phyloP scores from a whole-genome alignment of 1,284 basidiomycete genomes.

The Ceraceosorus guamensis region DNA sequence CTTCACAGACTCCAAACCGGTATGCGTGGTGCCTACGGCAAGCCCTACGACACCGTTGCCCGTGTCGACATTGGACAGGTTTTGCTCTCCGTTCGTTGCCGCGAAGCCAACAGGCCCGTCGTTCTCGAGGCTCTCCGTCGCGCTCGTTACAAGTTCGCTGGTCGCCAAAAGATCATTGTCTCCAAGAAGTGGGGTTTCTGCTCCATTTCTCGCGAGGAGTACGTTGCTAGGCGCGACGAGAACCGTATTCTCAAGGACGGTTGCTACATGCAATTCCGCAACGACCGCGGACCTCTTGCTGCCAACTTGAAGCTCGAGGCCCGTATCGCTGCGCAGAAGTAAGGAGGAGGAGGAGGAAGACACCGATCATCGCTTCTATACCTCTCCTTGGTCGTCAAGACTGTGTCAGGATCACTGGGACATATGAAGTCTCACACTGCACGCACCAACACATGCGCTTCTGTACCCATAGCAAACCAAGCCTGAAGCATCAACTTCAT shows the following conservation, averaged over 20 bases:
- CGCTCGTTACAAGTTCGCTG: conserved; percentile 98
- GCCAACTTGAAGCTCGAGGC: conserved; percentile 45
- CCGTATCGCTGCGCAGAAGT: conserved; percentile 45
- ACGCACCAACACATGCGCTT: no score
- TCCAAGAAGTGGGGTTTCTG: conserved; percentile 71
- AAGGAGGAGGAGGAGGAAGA: no score
- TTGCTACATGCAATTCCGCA: conserved; percentile 47
- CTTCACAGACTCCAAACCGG: conserved; percentile 75
- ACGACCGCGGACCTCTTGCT: conserved; percentile 44
- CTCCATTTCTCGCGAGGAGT: conserved; percentile 83
- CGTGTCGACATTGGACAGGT: conserved; percentile 96
- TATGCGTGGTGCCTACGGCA: conserved; percentile 99
- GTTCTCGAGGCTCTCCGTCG: conserved; percentile 80
- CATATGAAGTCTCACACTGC: no score
- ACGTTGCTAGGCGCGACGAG: conserved; percentile 77
- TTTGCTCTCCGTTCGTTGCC: conserved; percentile 88
- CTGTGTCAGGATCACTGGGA: no score
- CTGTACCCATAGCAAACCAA: no score
- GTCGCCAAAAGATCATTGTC: conserved; percentile 97
- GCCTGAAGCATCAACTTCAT: no score
- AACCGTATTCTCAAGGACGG: conserved; percentile 47
- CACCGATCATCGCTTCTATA: no score
- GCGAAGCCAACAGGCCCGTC: conserved; percentile 77
- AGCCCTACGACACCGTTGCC: conserved; percentile 91
- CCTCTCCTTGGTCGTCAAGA: no score